Base-by-base conservation (phyloP, 371 early-diverging fungal genomes). In the Coemansia linderi region DNA sequence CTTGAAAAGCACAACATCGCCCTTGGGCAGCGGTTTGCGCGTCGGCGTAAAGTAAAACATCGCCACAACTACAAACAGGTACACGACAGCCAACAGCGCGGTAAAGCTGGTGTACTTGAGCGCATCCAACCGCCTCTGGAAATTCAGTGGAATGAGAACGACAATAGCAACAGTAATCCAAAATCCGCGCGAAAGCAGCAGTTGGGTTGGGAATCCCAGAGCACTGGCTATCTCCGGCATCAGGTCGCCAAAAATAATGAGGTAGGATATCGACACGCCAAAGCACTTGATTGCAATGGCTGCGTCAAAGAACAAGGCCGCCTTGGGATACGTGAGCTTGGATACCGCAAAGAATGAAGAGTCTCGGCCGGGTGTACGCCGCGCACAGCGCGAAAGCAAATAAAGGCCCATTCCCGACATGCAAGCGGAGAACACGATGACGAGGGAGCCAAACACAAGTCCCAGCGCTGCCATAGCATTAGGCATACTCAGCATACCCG, bases 251-350 rank as follows among this genome's bases (percentile, higher is more conserved):
- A 95, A 87, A 68, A 99, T 97, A 59, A 99, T 93, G 48, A 99
- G 83, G 81, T 99, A 99, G n/a, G 97, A 96, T 38, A 95, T 86
- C n/a, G 95, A 90, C 2, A 99, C 99, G 31, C 99, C 99, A 85
- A 99, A 99, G 79, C 99, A 99, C 81, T 99, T 99, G 75, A 99
- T 84, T 38, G 99, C 99, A 72, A 99, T 97, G 39, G 99, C 98
- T 38, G 91, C 63, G 76, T 99, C 99, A 73, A 99, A 96, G 44
- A 90, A 87, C 19, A 95, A 82, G 6, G 93, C 93, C 4, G 96
- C 92, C 46, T 83, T 81, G 33, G 99, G 99, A 83, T 97, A 97
- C 12, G 96, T 96, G 61, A 94, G 82, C 67, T 91, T 87, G 10
- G 97, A 89, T 43, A 96, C 87, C 15, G 93, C 88, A 80, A 93